phyloP scores from a whole-genome alignment of 208 protist species.

The Strigomonas galati region DNA sequence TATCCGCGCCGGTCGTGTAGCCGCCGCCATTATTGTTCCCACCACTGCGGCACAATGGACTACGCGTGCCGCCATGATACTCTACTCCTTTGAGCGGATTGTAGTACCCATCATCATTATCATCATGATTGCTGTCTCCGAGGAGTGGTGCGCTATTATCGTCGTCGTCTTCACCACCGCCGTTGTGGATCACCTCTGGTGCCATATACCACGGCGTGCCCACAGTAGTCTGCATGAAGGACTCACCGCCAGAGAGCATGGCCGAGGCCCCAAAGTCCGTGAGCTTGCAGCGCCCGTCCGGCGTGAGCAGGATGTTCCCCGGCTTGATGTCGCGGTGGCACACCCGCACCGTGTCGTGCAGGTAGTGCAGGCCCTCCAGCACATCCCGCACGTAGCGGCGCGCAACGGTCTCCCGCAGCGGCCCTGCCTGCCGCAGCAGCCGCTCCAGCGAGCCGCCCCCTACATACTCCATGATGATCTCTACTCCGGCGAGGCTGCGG shows the following conservation, averaged over 20 bases:
- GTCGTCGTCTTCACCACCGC: slow-evolving; percentile 35
- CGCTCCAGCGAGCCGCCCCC: slow-evolving; percentile 77
- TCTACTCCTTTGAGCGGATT: slow-evolving; percentile 35
- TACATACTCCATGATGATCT: slow-evolving; percentile 90
- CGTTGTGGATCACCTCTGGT: slow-evolving; percentile 82
- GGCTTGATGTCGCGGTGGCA: slow-evolving; percentile 92
- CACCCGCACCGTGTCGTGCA: slow-evolving; percentile 77
- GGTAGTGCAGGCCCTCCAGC: slow-evolving; percentile 69
- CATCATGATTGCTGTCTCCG: slow-evolving; percentile 5
- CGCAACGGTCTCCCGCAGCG: slow-evolving; percentile 69
- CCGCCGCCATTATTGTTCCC: slow-evolving; percentile 24
- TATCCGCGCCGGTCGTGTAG: slow-evolving; percentile 78
- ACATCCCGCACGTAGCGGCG: slow-evolving; percentile 74
- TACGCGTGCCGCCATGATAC: slow-evolving; percentile 13
- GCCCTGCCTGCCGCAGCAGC: slow-evolving; percentile 52
- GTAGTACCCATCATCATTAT: slow-evolving; percentile 22
- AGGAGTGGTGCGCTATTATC: not conserved
- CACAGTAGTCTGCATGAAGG: slow-evolving; percentile 68
- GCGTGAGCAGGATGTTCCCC: slow-evolving; percentile 87
- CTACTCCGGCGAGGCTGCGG: slow-evolving; percentile 57
- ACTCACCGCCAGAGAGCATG: slow-evolving; percentile 6
- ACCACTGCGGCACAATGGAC: not conserved
- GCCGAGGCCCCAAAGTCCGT: slow-evolving; percentile 79
- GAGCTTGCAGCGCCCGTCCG: slow-evolving; percentile 81
- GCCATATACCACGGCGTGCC: slow-evolving; percentile 93